A percentile compares a stretch with the other conserved stretches of the same genome.
phyloP scores from a whole-genome alignment of 1,284 basidiomycete species.

The Austroboletus niveus region DNA sequence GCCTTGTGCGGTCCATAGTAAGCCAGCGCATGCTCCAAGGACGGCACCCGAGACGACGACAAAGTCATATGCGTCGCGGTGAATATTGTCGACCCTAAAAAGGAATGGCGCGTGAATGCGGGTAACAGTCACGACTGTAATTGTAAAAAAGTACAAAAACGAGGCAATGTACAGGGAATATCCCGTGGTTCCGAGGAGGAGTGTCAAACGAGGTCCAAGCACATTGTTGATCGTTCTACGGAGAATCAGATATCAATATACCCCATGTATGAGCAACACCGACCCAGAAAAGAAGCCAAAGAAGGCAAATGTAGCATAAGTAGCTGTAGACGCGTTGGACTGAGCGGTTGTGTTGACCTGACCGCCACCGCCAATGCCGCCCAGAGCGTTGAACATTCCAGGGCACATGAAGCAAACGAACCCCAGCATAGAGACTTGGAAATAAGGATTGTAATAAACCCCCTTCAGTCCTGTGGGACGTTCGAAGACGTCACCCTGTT shows the following conservation, averaged over 20 bases:
- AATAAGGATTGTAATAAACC: slow-evolving; percentile 38
- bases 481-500: slow-evolving; percentile 22
- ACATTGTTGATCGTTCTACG: slow-evolving; percentile 72
- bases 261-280: slow-evolving; percentile 10
- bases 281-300: slow-evolving; percentile 43
- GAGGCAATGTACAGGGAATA: slow-evolving; percentile 75
- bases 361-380: slow-evolving; percentile 69
- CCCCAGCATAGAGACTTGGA: slow-evolving; percentile 39
- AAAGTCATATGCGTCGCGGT: slow-evolving; percentile 56
- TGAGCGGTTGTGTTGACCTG: slow-evolving; percentile 58
- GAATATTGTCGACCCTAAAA: slow-evolving; percentile 63
- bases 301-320: slow-evolving; percentile 69
- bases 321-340: slow-evolving; percentile 63
- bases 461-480: slow-evolving; percentile 32
- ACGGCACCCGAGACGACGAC: slow-evolving; percentile 78
- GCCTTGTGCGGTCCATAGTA: slow-evolving; percentile 87
- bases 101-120: neutral
- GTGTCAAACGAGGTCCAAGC: slow-evolving; percentile 70
- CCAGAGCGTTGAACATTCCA: slow-evolving; percentile 33
- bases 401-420: slow-evolving; percentile 44
- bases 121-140: neutral
- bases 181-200: slow-evolving; percentile 68
- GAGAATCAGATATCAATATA: neutral
- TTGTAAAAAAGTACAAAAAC: slow-evolving; percentile 48
- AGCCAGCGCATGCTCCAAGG: slow-evolving; percentile 79